Percentiles rank a stretch among this genome's conserved stretches.
Conservation (phyloP, 768 basidiomycete genomes). For the Lactifluus pinguis region DNA sequence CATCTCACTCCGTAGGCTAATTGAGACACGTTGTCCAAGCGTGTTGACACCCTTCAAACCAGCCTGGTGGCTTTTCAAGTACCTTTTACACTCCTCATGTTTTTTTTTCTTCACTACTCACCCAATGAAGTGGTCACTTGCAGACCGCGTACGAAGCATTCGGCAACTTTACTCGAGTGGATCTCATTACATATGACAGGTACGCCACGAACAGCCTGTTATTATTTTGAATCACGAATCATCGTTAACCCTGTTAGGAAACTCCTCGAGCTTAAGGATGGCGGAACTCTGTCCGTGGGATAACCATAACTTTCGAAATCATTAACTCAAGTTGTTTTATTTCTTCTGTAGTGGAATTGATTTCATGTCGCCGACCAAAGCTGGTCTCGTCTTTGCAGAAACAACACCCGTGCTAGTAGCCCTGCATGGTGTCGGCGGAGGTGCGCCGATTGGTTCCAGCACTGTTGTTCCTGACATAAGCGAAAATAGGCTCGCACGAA, state of each 20-base stretch:
- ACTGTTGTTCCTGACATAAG: conserved; percentile 4
- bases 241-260: conserved; percentile 28
- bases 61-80: conserved; percentile 28
- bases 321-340: neutral
- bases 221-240: neutral
- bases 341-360: conserved; percentile 44
- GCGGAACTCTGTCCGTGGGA: conserved; percentile 52
- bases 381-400: conserved; percentile 24
- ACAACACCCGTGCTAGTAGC: conserved; percentile 48
- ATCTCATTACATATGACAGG: conserved; percentile 50
- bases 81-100: neutral
- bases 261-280: conserved; percentile 43
- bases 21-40: conserved; percentile 24
- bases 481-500: conserved; percentile 67
- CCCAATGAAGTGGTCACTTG: conserved; percentile 37
- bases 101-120: neutral
- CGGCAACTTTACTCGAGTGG: conserved; percentile 49
- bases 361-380: conserved; percentile 37
- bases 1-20: conserved; percentile 21
- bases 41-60: conserved; percentile 23
- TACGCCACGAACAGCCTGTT: conserved; percentile 20
- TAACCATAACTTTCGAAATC: neutral
- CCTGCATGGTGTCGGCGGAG: conserved; percentile 41
- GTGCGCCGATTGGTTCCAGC: conserved; percentile 21
- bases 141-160: conserved; percentile 54